Evolutionary conservation across 495 filamentous ascomycete species (phyloP), one percentile per base, ranked within the genome.

Genomic region (Daldinia childiae): DNA sequence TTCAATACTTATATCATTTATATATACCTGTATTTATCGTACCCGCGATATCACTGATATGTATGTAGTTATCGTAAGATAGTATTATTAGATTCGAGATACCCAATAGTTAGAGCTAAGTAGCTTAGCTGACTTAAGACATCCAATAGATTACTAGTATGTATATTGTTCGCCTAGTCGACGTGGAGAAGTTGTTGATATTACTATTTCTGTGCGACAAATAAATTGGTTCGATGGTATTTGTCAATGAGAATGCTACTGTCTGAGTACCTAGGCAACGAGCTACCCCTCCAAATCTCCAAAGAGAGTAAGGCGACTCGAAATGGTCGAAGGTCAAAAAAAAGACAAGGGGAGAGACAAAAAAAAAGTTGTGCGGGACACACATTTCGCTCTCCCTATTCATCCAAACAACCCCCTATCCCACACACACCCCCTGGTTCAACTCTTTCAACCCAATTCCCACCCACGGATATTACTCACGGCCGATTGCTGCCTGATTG

Each of bases 401-500:
- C 50, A n/a, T 30, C 50, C 24, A 54, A 54, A 30, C 14, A 30
- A 54, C 24, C 50, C 50, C 50, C 50, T 54, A 54, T 54, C 26
- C 50, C 15, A 27, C n/a, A 58, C 30, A 36, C 8, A 56, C 36
- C 52, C 64, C 50, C 34, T 30, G 11, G 36, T n/a, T 48, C 58
- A 26, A 26, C 56, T 39, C 65, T 68, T 69, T 73, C 66, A 27
- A 69, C 61, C 71, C 71, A 69, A 73, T 27, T 57, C 48, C 64
- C 65, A 62, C 43, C 56, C 30, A 19, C 17, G 52, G 45, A 56
- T 64, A 73, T 69, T 69, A 59, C 66, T 73, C 66, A 73, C 62
- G 17, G 55, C 56, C 71, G 21, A 63, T 73, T 73, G 71, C 50
- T 73, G 71, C 71, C 71, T 69, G 71, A 73, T 69, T 73, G 66